phyloP scores from a whole-genome alignment of 352 stramenopile genomes.

The Phytophthora cactorum region DNA sequence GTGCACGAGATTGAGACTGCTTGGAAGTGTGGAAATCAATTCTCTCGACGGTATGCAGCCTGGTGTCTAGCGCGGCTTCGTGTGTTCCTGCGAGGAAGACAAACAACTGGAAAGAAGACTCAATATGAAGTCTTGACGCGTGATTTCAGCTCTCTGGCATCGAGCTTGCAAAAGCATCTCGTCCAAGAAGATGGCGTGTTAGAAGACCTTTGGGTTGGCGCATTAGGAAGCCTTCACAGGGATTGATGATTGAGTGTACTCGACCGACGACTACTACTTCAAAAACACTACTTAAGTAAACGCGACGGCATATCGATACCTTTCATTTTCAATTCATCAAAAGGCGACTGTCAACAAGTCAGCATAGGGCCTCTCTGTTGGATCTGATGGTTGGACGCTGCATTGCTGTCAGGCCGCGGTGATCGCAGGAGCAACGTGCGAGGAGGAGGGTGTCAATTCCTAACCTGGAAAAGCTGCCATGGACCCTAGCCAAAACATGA shows the following conservation, averaged over 20 bases:
- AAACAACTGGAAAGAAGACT: background rate
- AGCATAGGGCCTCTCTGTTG: too few species aligned
- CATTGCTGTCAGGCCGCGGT: too few species aligned
- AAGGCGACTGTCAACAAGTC: too few species aligned
- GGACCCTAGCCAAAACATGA: too few species aligned
- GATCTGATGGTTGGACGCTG: too few species aligned
- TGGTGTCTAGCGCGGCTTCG: slow-evolving; percentile 53
- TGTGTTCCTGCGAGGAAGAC: slow-evolving; percentile 11
- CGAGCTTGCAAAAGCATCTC: slow-evolving; percentile 18
- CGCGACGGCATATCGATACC: too few species aligned
- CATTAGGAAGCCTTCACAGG: background rate
- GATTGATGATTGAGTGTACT: background rate
- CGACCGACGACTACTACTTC: too few species aligned
- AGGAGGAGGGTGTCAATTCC: too few species aligned
- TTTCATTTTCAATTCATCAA: too few species aligned
- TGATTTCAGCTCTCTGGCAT: slow-evolving; percentile 19
- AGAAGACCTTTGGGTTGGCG: slow-evolving; percentile 37
- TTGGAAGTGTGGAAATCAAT: slow-evolving; percentile 50
- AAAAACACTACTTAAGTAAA: too few species aligned
- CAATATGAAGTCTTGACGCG: background rate
- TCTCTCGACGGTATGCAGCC: slow-evolving; percentile 54
- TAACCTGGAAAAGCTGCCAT: too few species aligned
- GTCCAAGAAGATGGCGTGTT: slow-evolving; percentile 32
- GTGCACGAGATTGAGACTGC: slow-evolving; percentile 49
- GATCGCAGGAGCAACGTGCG: too few species aligned